These are phyloP conservation scores for Urostyla sp. DNA, from an alignment of 73 alveolate species.

Conservation along the genomic window DNA sequence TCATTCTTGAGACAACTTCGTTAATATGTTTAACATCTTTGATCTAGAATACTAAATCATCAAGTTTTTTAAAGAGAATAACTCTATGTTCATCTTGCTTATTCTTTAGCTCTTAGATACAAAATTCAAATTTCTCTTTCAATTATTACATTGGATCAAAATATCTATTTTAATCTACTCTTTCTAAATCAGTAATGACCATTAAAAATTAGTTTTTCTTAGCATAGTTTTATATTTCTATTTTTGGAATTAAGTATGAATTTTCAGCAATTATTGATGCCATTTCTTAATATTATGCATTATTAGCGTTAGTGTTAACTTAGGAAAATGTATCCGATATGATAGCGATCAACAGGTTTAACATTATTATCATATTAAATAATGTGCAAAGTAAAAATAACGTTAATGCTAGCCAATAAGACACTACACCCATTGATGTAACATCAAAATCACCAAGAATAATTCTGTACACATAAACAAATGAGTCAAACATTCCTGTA, in stretches of 20 bases:
- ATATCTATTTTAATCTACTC: no score
- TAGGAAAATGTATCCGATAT: constrained; percentile 28
- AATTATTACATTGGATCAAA: no score
- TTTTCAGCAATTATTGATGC: constrained; percentile 33
- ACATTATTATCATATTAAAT: constrained; percentile 31
- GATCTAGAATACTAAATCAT: no score
- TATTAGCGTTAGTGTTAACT: constrained; percentile 32
- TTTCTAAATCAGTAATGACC: constrained; percentile 1
- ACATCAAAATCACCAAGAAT: constrained; percentile 49
- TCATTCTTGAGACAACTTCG: no score
- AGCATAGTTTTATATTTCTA: not conserved
- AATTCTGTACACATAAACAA: constrained; percentile 34
- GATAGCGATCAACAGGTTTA: constrained; percentile 43
- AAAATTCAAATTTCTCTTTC: no score
- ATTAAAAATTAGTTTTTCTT: not conserved
- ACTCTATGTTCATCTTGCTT: no score
- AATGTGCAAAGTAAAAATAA: constrained; percentile 44
- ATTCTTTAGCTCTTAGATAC: no score
- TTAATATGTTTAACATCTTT: no score
- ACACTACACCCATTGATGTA: constrained; percentile 16
- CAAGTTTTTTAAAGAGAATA: no score
- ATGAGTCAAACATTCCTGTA: constrained; percentile 13
- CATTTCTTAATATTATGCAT: constrained; percentile 29
- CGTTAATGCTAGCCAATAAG: not conserved
- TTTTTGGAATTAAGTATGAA: constrained; percentile 24